These are phyloP conservation scores for Botrytis byssoidea DNA, from an alignment of 2,329 filamentous ascomycete species.

Conservation along the genomic window DNA sequence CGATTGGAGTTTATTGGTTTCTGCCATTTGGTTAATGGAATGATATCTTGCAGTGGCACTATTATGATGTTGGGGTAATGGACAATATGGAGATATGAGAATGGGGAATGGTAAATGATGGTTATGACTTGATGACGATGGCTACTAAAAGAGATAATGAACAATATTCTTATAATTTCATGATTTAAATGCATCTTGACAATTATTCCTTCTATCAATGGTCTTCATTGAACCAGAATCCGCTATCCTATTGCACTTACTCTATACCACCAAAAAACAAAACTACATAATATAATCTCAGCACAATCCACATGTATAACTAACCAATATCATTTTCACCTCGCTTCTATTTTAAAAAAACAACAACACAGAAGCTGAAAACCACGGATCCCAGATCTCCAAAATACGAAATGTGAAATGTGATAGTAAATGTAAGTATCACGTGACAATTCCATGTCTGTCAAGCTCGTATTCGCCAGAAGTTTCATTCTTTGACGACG, in stretches of 20 bases:
- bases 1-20: neutral
- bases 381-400: too few species aligned
- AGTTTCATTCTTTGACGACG: neutral
- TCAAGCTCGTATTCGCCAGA: neutral
- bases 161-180: neutral
- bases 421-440: neutral
- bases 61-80: neutral
- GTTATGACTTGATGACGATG: neutral
- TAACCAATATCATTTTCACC: neutral
- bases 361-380: neutral
- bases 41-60: neutral
- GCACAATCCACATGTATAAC: neutral
- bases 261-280: neutral
- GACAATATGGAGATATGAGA: neutral
- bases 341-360: neutral
- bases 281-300: neutral
- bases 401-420: too few species aligned
- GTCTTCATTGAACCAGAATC: too few species aligned
- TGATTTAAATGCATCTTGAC: neutral
- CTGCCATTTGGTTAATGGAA: neutral
- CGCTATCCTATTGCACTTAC: neutral
- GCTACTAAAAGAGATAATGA: neutral
- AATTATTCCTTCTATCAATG: too few species aligned
- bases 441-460: neutral
- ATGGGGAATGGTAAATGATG: neutral